Evolutionary conservation across 2,329 filamentous ascomycete species (phyloP).

Genomic region (Ramularia endophylla): DNA sequence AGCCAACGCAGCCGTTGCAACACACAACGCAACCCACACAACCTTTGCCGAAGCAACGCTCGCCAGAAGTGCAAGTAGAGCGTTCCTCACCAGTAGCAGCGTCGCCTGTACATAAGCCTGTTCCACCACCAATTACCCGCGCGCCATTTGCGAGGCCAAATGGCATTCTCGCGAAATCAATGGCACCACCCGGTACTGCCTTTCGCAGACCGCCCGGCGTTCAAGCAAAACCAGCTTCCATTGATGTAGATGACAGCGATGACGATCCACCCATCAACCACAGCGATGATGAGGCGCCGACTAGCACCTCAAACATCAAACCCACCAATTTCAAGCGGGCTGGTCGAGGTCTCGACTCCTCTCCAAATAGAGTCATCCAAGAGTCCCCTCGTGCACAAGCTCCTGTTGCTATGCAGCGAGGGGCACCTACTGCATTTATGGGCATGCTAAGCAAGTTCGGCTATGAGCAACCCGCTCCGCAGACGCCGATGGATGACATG

Average conservation of each 20-base stretch:
- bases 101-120: slow-evolving; percentile 34
- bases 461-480: slow-evolving; percentile 14
- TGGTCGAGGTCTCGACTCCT: slow-evolving; percentile 28
- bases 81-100: slow-evolving; percentile 64
- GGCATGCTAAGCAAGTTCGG: slow-evolving; percentile 21
- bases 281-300: slow-evolving; percentile 23
- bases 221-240: slow-evolving; percentile 16
- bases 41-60: slow-evolving; percentile 40
- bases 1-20: slow-evolving; percentile 41
- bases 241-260: slow-evolving; percentile 34
- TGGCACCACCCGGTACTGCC: slow-evolving; percentile 70
- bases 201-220: slow-evolving; percentile 48
- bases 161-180: slow-evolving; percentile 51
- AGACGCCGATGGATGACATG: slow-evolving; percentile 33
- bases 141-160: slow-evolving; percentile 25
- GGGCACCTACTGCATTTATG: slow-evolving; percentile 14
- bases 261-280: slow-evolving; percentile 38
- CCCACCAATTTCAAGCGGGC: slow-evolving; percentile 51
- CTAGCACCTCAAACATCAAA: slow-evolving; percentile 50
- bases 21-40: slow-evolving; percentile 54
- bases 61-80: slow-evolving; percentile 63
- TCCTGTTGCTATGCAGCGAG: neutral
- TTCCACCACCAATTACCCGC: slow-evolving; percentile 18
- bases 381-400: slow-evolving; percentile 24
- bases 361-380: slow-evolving; percentile 22